Percentiles rank a stretch among this genome's conserved stretches.
phyloP scores from a whole-genome alignment of 139 green algal genomes.

The Tetraselmis striata region DNA sequence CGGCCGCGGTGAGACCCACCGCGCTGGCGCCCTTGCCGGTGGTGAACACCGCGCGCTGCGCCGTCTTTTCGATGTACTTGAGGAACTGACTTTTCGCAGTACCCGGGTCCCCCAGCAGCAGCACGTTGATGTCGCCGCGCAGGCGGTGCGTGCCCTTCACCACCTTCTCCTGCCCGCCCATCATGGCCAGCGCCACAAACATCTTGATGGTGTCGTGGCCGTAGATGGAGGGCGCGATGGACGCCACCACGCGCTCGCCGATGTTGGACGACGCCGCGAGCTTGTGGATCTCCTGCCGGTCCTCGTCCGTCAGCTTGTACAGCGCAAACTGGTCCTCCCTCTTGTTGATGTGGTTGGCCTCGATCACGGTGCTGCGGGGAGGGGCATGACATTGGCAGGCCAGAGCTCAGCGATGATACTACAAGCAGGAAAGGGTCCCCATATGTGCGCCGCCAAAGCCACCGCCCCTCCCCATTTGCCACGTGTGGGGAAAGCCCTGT shows the following conservation, averaged over 20 bases:
- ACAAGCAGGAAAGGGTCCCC: too few relatives aligned
- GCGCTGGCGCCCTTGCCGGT: slow-evolving; percentile 96
- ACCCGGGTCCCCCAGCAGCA: slow-evolving; percentile 94
- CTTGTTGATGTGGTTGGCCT: slow-evolving; percentile 87
- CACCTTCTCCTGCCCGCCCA: slow-evolving; percentile 83
- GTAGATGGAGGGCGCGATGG: slow-evolving; percentile 97
- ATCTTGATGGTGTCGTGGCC: slow-evolving; percentile 97
- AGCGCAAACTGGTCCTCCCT: slow-evolving; percentile 68
- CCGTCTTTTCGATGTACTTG: slow-evolving; percentile 96
- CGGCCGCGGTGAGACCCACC: slow-evolving; percentile 92
- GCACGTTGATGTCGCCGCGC: slow-evolving; percentile 97
- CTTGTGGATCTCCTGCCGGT: slow-evolving; percentile 70
- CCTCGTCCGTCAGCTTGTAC: slow-evolving; percentile 83
- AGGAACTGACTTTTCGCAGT: slow-evolving; percentile 96
- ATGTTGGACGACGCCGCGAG: background rate
- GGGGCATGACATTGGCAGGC: too few relatives aligned
- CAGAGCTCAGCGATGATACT: too few relatives aligned
- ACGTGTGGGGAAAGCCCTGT: too few relatives aligned
- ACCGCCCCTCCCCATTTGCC: too few relatives aligned
- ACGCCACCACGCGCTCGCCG: slow-evolving; percentile 80
- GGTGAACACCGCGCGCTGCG: slow-evolving; percentile 89
- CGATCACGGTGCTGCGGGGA: slow-evolving; percentile 80
- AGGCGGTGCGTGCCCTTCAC: slow-evolving; percentile 56
- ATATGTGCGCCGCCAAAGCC: too few relatives aligned
- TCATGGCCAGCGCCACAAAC: slow-evolving; percentile 85